Evolutionary conservation across 75 land plant species (phyloP).

Genomic region (Picea sitchensis): DNA sequence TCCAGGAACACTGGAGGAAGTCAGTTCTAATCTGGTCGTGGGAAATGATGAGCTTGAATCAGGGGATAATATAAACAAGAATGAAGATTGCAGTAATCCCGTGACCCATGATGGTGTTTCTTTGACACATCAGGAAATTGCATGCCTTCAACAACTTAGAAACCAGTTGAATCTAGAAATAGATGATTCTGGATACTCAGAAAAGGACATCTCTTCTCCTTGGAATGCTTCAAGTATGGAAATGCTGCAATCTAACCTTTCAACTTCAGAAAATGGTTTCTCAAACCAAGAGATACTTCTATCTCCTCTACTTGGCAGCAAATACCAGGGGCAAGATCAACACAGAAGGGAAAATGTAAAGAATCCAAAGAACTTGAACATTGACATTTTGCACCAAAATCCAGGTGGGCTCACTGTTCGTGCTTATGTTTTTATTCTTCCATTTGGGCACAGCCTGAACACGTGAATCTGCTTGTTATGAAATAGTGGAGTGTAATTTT

Average conservation of each 20-base stretch:
- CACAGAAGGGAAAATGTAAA: background rate
- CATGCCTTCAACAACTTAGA: constrained; percentile 38
- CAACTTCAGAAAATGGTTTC: background rate
- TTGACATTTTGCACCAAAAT: constrained; percentile 11
- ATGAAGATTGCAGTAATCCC: constrained; percentile 9
- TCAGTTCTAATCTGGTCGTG: constrained; percentile 28
- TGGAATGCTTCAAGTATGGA: constrained; percentile 8
- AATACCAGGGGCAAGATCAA: constrained; percentile 2
- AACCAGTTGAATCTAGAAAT: constrained; percentile 56
- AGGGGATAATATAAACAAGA: background rate
- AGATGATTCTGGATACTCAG: constrained; percentile 14
- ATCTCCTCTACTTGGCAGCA: background rate
- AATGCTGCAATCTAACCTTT: background rate
- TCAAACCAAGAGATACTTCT: constrained; percentile 1
- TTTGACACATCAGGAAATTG: constrained; percentile 29
- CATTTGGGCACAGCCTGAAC: background rate
- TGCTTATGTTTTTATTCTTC: background rate
- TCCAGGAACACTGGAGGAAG: constrained; percentile 40
- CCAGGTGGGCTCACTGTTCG: background rate
- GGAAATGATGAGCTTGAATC: constrained; percentile 5
- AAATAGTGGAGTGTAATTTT: background rate
- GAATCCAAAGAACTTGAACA: constrained; percentile 7
- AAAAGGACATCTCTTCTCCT: background rate
- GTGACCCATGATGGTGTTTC: background rate
- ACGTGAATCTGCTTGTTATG: background rate